These are phyloP conservation scores for Beverwykella pulmonaria DNA, from an alignment of 495 filamentous ascomycete species.

Conservation along the genomic window DNA sequence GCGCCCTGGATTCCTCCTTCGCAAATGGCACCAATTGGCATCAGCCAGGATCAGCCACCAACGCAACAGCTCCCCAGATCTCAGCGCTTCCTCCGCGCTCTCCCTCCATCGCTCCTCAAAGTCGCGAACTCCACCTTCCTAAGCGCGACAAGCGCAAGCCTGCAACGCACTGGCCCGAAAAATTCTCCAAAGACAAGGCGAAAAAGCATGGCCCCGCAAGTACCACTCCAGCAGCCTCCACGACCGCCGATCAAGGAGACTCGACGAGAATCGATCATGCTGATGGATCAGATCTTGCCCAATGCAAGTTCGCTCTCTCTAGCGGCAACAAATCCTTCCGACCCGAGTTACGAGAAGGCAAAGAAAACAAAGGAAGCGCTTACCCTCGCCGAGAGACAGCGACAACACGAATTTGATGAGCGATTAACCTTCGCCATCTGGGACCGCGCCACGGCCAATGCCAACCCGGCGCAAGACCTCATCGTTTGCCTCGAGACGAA, in stretches of 20 bases:
- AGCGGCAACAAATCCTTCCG: slow-evolving; percentile 26
- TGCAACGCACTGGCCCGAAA: slow-evolving; percentile 81
- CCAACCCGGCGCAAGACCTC: slow-evolving; percentile 92
- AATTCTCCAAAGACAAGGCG: slow-evolving; percentile 52
- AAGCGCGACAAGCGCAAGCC: slow-evolving; percentile 84
- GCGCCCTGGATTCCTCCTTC: slow-evolving; percentile 98
- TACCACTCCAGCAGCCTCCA: slow-evolving; percentile 41
- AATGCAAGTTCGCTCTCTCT: slow-evolving; percentile 34
- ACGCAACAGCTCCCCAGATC: slow-evolving; percentile 85
- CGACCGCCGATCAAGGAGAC: slow-evolving; percentile 29
- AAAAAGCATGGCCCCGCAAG: slow-evolving; percentile 25
- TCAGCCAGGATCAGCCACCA: slow-evolving; percentile 73
- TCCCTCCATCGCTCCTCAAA: slow-evolving; percentile 89
- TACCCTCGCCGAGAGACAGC: slow-evolving; percentile 63
- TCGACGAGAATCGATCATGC: slow-evolving; percentile 45
- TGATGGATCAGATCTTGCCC: slow-evolving; percentile 49
- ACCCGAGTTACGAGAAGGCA: slow-evolving; percentile 30
- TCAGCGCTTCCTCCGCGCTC: slow-evolving; percentile 84
- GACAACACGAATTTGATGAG: slow-evolving; percentile 79
- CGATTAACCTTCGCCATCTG: slow-evolving; percentile 90
- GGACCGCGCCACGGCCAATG: slow-evolving; percentile 87
- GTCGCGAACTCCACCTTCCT: slow-evolving; percentile 95
- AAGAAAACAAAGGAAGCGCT: slow-evolving; percentile 30
- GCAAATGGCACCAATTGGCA: slow-evolving; percentile 81
- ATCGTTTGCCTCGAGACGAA: slow-evolving; percentile 90